These are phyloP conservation scores for Vinca minor DNA, from an alignment of 257 asterid species.

Conservation along the genomic window DNA sequence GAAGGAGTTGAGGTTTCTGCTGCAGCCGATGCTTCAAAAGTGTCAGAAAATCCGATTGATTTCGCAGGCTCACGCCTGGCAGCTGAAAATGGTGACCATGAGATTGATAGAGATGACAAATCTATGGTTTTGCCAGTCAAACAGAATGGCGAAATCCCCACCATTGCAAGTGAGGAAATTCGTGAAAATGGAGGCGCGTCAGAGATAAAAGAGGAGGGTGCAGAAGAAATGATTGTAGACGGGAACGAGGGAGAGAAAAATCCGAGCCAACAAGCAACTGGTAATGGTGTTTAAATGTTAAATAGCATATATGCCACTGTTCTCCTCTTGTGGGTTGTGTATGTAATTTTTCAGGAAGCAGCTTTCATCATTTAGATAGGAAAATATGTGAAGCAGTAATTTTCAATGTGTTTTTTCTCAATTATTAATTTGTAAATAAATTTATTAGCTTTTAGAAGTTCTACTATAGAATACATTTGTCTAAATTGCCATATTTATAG, in stretches of 20 bases:
- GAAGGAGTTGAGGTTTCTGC: conserved; percentile 22
- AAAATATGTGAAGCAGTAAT: conserved; percentile 6
- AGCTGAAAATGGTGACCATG: conserved; percentile 5
- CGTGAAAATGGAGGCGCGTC: conserved; percentile 15
- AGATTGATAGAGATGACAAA: conserved; percentile 8
- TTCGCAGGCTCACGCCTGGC: conserved; percentile 5
- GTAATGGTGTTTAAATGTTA: conserved; percentile 12
- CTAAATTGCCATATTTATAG: neutral
- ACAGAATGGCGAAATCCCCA: too few species aligned
- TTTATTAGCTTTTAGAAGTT: neutral
- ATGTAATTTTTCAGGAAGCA: conserved; percentile 21
- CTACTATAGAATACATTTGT: neutral
- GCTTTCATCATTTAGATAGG: conserved; percentile 1
- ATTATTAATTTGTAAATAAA: conserved; percentile 13
- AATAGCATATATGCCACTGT: too few species aligned
- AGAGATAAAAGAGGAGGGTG: conserved; percentile 14
- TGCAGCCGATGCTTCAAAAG: conserved; percentile 4
- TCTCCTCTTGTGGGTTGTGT: conserved; percentile 14
- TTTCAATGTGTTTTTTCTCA: neutral
- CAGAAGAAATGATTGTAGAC: conserved; percentile 18
- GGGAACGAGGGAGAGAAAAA: conserved; percentile 9
- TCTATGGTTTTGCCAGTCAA: too few species aligned
- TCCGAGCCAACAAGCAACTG: conserved; percentile 11
- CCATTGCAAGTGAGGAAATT: too few species aligned
- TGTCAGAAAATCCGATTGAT: conserved; percentile 16